phyloP scores from a whole-genome alignment of 1,139 yeast species.

The Yamadazyma aaseri region DNA sequence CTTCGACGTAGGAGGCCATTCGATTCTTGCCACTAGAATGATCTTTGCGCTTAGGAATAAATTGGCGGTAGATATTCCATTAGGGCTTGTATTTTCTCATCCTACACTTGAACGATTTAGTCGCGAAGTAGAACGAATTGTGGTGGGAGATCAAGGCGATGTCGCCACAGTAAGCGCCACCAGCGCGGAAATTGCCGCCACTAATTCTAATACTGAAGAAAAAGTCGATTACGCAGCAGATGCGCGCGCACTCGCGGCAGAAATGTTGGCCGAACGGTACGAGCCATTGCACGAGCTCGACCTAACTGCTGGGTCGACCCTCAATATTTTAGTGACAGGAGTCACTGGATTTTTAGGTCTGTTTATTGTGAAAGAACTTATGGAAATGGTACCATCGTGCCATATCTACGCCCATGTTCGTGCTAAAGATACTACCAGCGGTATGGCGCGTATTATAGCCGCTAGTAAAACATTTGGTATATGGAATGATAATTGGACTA shows the following conservation, averaged over 20 bases:
- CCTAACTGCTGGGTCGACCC: constrained; percentile 35
- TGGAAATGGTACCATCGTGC: constrained; percentile 49
- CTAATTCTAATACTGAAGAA: constrained; percentile 18
- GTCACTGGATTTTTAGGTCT: constrained; percentile 96
- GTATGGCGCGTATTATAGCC: constrained; percentile 69
- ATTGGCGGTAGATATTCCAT: constrained; percentile 76
- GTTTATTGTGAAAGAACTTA: constrained; percentile 73
- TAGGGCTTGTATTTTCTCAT: constrained; percentile 83
- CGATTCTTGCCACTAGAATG: constrained; percentile 95
- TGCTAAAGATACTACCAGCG: constrained; percentile 67
- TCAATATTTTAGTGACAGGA: constrained; percentile 90
- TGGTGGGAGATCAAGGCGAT: constrained; percentile 46
- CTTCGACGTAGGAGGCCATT: constrained; percentile 97
- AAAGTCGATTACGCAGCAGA: constrained; percentile 59
- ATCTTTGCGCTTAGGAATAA: constrained; percentile 85
- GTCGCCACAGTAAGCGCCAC: constrained; percentile 51
- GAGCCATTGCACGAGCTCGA: constrained; percentile 30
- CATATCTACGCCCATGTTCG: constrained; percentile 83
- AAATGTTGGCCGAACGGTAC: constrained; percentile 42
- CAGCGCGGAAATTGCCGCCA: constrained; percentile 41
- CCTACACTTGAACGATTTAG: constrained; percentile 86
- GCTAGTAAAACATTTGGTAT: constrained; percentile 85
- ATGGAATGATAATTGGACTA: constrained; percentile 67
- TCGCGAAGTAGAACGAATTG: constrained; percentile 58
- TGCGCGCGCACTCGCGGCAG: constrained; percentile 56